Base-by-base conservation (phyloP, 768 basidiomycete genomes). In the Clavulina sp. region DNA sequence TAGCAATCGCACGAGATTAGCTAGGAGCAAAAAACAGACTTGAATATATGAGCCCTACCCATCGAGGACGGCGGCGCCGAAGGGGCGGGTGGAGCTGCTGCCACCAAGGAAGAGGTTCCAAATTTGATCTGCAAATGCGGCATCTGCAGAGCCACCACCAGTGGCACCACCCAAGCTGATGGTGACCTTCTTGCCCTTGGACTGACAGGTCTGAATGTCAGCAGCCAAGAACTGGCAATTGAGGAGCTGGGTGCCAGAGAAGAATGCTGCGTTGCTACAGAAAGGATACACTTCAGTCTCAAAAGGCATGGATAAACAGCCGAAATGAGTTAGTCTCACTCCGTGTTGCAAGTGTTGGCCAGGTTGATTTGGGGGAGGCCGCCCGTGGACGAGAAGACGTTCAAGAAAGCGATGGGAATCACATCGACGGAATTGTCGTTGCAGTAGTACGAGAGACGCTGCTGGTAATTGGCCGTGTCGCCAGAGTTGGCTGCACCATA, bases 41-140 rank as follows among this genome's bases (percentile, higher is more conserved):
- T 16, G 9, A 7, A n/a, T n/a, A n/a, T n/a, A 34, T 2, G 7
- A 32, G 38, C 48, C 62, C 49, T 57, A 81, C 81, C 83, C 83
- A 57, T 84, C 82, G 24, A 85, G 68, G 48, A 83, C 70, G 2
- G 81, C 83, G 53, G 57, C 63, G 24, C 83, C 83, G 57, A 85
- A 85, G 0, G 82, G 83, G 53, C 82, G 71, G 16, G 74, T 80
- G 26, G 61, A 61, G 53, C 73, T 75, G 1, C 66, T 68, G 18
- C 80, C 80, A 6, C 81, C 82, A 28, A 84, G 66, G 63, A 84
- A 83, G 47, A 80, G 54, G 59, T 81, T 68, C 83, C 83, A 84
- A 49, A 85, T 75, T 16, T 50, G 43, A 50, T 56, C 55, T 4
- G 55, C 55, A 34, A 56, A 56, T 40, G 40, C 30, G 19, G 0